phyloP scores from a whole-genome alignment of 2,329 filamentous ascomycete genomes.

The Talaromyces sp. region DNA sequence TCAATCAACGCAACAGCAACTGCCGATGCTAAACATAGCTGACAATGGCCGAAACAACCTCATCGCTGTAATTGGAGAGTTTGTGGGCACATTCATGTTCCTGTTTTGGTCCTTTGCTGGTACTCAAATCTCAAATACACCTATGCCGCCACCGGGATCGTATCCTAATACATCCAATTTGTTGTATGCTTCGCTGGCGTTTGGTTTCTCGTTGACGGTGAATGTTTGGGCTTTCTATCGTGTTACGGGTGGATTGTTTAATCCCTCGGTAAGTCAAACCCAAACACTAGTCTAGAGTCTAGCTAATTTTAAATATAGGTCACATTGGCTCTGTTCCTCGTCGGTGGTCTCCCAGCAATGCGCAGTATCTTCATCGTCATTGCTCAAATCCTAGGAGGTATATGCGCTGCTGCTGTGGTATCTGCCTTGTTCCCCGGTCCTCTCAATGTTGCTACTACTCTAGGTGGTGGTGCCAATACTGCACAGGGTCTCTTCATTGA shows the following conservation, averaged over 20 bases:
- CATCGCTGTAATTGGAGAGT: conserved; percentile 51
- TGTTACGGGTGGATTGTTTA: conserved; percentile 53
- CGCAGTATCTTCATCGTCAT: conserved; percentile 55
- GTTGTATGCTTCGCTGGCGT: conserved; percentile 46
- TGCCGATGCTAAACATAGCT: conserved; percentile 38
- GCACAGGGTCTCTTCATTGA: conserved; percentile 65
- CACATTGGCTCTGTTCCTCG: conserved; percentile 61
- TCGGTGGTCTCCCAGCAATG: conserved; percentile 56
- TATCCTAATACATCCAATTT: conserved; percentile 38
- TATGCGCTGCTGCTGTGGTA: conserved; percentile 59
- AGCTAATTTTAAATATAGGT: conserved; percentile 33
- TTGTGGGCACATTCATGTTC: conserved; percentile 54
- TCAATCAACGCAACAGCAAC: conserved; percentile 22
- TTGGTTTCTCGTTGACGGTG: conserved; percentile 50
- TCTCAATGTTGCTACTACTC: conserved; percentile 56
- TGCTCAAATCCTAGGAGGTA: conserved; percentile 59
- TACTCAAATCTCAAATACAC: conserved; percentile 47
- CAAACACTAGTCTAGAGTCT: background rate
- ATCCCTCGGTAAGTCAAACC: conserved; percentile 43
- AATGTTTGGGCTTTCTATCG: conserved; percentile 58
- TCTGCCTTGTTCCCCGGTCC: conserved; percentile 59
- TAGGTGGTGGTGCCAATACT: conserved; percentile 53
- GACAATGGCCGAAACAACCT: conserved; percentile 44
- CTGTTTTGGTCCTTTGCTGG: conserved; percentile 51
- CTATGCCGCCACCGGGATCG: conserved; percentile 33